Percentiles rank a stretch among this genome's conserved stretches.
Evolutionary conservation across 169 alveolate genomes (phyloP).

Genomic region (Plasmodium inui): DNA sequence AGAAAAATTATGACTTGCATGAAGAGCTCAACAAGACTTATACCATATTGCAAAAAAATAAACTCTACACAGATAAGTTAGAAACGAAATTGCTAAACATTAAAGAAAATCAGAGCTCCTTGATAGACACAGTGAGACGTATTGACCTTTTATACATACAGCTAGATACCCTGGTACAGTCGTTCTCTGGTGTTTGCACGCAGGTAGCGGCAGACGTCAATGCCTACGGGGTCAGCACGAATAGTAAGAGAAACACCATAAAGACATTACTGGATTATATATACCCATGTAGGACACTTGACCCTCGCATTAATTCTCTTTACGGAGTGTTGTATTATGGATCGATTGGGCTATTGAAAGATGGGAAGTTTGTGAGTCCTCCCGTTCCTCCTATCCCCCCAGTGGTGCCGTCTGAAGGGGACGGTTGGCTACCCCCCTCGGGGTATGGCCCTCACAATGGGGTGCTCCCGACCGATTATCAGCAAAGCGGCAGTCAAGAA

Average conservation of each 20-base stretch:
- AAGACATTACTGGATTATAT: slow-evolving; percentile 87
- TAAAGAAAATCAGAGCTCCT: slow-evolving; percentile 85
- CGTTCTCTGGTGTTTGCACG: slow-evolving; percentile 90
- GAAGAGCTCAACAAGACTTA: slow-evolving; percentile 82
- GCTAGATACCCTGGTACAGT: slow-evolving; percentile 89
- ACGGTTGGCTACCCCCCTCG: slow-evolving; percentile 71
- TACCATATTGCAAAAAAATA: slow-evolving; percentile 78
- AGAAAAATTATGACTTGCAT: slow-evolving; percentile 84
- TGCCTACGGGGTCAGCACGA: slow-evolving; percentile 12
- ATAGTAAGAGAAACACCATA: slow-evolving; percentile 78
- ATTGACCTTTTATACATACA: slow-evolving; percentile 88
- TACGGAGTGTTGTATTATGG: slow-evolving; percentile 86
- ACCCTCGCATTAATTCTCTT: slow-evolving; percentile 86
- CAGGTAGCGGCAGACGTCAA: slow-evolving; percentile 82
- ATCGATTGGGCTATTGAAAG: slow-evolving; percentile 59
- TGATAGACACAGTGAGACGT: slow-evolving; percentile 87
- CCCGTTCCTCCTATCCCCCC: slow-evolving; percentile 75
- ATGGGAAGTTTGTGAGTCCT: slow-evolving; percentile 46
- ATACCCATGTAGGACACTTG: slow-evolving; percentile 90
- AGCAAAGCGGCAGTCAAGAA: background rate
- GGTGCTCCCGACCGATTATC: background rate
- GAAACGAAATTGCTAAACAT: slow-evolving; percentile 83
- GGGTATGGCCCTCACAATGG: background rate
- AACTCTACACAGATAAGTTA: slow-evolving; percentile 74
- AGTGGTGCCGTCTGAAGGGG: slow-evolving; percentile 52